These are phyloP conservation scores for Gaeumannomyces tritici DNA, from an alignment of 2,329 filamentous ascomycete species.

Conservation along the genomic window DNA sequence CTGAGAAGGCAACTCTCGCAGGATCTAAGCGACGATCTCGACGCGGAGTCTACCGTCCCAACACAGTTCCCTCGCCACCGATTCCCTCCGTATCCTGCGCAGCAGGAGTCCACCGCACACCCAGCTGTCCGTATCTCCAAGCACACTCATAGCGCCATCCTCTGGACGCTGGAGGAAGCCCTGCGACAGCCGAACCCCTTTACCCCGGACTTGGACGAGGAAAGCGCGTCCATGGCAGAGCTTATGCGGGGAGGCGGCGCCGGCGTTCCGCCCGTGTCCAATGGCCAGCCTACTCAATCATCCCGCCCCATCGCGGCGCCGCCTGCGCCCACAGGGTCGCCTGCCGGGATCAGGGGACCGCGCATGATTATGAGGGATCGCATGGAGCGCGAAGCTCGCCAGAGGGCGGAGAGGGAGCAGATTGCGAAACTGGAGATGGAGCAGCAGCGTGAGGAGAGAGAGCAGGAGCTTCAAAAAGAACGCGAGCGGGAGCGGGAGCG, in stretches of 20 bases:
- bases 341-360: conserved; percentile 67
- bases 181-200: conserved; percentile 75
- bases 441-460: conserved; percentile 31
- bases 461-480: conserved; percentile 13
- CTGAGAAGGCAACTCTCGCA: conserved; percentile 33
- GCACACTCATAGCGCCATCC: conserved; percentile 79
- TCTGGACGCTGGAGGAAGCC: conserved; percentile 86
- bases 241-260: conserved; percentile 50
- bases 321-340: conserved; percentile 42
- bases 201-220: conserved; percentile 75
- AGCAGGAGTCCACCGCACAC: conserved; percentile 25
- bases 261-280: conserved; percentile 41
- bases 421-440: conserved; percentile 50
- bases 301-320: conserved; percentile 34
- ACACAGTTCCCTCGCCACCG: conserved; percentile 7
- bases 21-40: conserved; percentile 35
- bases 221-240: conserved; percentile 88
- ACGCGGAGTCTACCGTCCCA: conserved; percentile 23
- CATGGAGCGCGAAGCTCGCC: conserved; percentile 63
- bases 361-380: conserved; percentile 88
- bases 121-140: conserved; percentile 60
- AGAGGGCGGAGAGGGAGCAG: conserved; percentile 58
- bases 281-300: conserved; percentile 40
- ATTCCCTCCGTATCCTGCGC: neutral
- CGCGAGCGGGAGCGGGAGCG: conserved; percentile 42